Conservation (phyloP, 2,329 filamentous ascomycete genomes). For the Fusarium sp. region DNA sequence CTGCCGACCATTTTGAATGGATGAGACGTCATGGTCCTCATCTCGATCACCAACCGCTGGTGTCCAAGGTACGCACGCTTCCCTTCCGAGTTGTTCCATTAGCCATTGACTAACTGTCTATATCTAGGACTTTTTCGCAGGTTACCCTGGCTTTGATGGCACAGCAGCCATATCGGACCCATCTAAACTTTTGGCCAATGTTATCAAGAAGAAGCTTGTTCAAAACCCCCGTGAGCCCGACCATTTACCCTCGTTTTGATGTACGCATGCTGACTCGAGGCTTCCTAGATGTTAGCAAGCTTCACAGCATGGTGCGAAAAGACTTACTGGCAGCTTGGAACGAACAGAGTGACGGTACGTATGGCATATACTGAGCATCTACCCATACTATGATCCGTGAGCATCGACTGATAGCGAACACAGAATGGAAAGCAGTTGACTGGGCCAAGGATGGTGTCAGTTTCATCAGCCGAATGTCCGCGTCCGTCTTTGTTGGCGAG, state of each 20-base stretch:
- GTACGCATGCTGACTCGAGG: neutral
- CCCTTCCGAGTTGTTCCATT: rapidly evolving
- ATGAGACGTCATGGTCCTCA: neutral
- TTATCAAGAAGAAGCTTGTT: neutral
- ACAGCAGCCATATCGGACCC: neutral
- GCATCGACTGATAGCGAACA: neutral
- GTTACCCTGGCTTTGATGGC: neutral
- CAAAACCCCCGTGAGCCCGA: neutral
- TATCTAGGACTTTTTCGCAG: neutral
- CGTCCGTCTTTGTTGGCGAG: neutral
- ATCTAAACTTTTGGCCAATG: neutral
- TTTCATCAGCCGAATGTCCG: neutral
- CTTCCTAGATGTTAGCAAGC: neutral
- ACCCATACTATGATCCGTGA: neutral
- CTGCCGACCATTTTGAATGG: neutral
- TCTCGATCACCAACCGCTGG: neutral
- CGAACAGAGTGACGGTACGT: neutral
- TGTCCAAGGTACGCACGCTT: neutral
- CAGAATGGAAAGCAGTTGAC: neutral
- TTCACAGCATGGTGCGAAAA: neutral
- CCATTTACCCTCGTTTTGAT: neutral
- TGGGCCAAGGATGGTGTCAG: neutral
- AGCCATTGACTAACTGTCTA: neutral
- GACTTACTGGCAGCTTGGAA: neutral
- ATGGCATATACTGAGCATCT: neutral